Conservation (phyloP, 768 basidiomycete genomes). For the Russula virescens region DNA sequence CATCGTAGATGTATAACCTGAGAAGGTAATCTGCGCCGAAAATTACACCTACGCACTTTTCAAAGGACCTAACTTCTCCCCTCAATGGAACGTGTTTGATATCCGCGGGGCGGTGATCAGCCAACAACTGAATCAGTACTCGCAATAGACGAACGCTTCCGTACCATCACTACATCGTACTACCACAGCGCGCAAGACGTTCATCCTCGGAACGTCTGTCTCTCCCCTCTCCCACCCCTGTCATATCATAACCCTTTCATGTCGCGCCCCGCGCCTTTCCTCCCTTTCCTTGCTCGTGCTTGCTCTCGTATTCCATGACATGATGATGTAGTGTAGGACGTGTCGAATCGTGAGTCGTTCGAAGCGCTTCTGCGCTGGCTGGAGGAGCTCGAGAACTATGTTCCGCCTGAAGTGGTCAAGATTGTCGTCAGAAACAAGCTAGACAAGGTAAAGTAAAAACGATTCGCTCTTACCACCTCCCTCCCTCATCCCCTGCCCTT, state of each 20-base stretch:
- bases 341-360: slow-evolving; percentile 86
- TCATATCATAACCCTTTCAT: no score
- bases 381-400: slow-evolving; percentile 90
- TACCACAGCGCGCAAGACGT: no score
- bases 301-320: not conserved
- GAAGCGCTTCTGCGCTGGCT: slow-evolving; percentile 93
- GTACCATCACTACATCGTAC: no score
- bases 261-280: not conserved
- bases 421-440: slow-evolving; percentile 94
- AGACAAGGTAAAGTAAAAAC: slow-evolving; percentile 59
- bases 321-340: slow-evolving; percentile 74
- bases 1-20: slow-evolving; percentile 39
- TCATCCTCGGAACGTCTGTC: slow-evolving; percentile 52
- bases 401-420: slow-evolving; percentile 82
- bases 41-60: not conserved
- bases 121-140: no score
- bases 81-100: slow-evolving; percentile 30
- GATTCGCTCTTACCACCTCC: no score
- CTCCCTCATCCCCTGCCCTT: no score
- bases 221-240: not conserved
- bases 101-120: no score
- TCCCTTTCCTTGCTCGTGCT: not conserved
- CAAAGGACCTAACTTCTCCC: slow-evolving; percentile 5
- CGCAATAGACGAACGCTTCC: no score
- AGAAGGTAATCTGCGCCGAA: slow-evolving; percentile 22